Base-by-base conservation (phyloP, 352 stramenopile species). In the Blastocystis sp. region DNA sequence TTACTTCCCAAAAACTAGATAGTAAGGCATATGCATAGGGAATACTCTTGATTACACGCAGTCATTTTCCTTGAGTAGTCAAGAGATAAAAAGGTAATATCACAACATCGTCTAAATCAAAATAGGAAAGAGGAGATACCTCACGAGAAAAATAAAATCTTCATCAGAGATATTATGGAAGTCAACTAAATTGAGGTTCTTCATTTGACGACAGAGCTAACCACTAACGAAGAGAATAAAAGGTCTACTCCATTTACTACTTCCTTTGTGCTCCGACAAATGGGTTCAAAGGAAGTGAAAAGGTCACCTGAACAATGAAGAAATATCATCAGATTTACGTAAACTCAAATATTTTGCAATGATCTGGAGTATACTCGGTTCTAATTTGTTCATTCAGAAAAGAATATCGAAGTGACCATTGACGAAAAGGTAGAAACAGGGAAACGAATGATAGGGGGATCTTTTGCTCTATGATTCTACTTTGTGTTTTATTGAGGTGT, bases 201-300 rank as follows among this genome's bases (percentile, higher is more conserved):
- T 85, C 73, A 85, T 85, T n/a, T 85, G 73, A 34, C 73, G 73
- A 47, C 73, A 85, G 30, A 85, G 63, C 73, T 85, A 68, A 68
- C 16, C 39, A 50, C 18, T 18, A 85, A 13, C 9, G 2, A 65
- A 26, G 20, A n/a, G 9, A 11, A n/a, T 50, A 45, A n/a, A 41
- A n/a, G 13, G 20, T 11, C 24, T 50, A 85, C 73, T 65, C 68
- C 73, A 45, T 85, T 85, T 18, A 85, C 73, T 4, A 85, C 53
- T 65, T 85, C 73, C 56, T 85, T 85, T 18, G 73, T 85, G 8
- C 26, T 85, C 26, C 73, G 73, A 45, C 47, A 54, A 66, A 85
- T 18, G 11, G 73, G 73, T 68, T 85, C 73, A 69, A 85, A 85
- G 11, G 73, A 85, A 24, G 73, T 11, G 34, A 85, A 66, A n/a